Percentiles rank a stretch among this genome's conserved stretches.
Conservation (phyloP, 768 basidiomycete species). For the Dendrothele bispora region DNA sequence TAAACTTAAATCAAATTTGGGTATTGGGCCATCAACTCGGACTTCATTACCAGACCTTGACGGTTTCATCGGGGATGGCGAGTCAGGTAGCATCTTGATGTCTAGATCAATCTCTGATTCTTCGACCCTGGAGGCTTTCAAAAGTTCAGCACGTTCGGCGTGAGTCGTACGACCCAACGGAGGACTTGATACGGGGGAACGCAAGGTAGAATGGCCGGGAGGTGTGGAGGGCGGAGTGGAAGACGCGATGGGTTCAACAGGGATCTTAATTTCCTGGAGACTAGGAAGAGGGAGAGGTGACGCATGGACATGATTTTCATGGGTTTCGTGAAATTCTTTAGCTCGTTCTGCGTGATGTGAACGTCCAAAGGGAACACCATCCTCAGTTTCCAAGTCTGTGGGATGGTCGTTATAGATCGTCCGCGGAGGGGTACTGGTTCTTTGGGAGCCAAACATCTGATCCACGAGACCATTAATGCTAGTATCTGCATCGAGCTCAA, state of each 20-base stretch:
- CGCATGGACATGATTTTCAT: slow-evolving; percentile 22
- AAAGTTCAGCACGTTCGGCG: slow-evolving; percentile 37
- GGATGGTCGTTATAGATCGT: slow-evolving; percentile 39
- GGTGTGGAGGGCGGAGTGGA: slow-evolving; percentile 18
- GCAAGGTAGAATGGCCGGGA: slow-evolving; percentile 6
- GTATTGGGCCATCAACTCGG: slow-evolving; percentile 12
- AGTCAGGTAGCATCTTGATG: slow-evolving; percentile 46
- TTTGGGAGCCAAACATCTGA: slow-evolving; percentile 56
- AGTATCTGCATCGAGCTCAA: slow-evolving; percentile 46
- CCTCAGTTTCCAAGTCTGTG: slow-evolving; percentile 60
- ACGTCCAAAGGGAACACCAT: slow-evolving; percentile 62
- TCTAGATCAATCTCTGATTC: slow-evolving; percentile 36
- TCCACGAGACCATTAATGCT: slow-evolving; percentile 75
- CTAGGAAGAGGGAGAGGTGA: slow-evolving; percentile 26
- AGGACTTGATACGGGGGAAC: slow-evolving; percentile 12
- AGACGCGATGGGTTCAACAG: slow-evolving; percentile 15
- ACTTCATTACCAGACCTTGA: slow-evolving; percentile 18
- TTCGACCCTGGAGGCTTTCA: slow-evolving; percentile 20
- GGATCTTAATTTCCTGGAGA: slow-evolving; percentile 8
- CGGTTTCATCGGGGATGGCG: slow-evolving; percentile 40
- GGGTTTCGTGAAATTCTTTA: slow-evolving; percentile 36
- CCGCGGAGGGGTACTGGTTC: slow-evolving; percentile 45
- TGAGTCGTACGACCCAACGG: slow-evolving; percentile 40
- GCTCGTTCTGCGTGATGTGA: slow-evolving; percentile 60
- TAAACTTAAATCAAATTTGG: slow-evolving; percentile 18